Conservation (phyloP, 768 basidiomycete species). For the Boletus eberwhitei region DNA sequence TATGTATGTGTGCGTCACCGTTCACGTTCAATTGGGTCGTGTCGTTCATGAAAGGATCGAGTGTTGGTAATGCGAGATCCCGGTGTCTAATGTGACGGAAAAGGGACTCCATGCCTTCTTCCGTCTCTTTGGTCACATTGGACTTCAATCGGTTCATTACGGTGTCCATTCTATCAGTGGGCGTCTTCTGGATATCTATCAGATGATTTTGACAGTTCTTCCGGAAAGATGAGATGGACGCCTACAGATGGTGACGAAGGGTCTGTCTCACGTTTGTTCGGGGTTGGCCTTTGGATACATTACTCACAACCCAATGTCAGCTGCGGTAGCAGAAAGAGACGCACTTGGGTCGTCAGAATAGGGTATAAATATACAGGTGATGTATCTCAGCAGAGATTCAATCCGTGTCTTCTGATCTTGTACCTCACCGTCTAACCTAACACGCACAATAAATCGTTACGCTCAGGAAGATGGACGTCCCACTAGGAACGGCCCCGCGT, state of each 20-base stretch:
- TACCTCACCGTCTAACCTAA: background rate
- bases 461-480: background rate
- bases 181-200: too few species aligned
- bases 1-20: background rate
- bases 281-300: background rate
- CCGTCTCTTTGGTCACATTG: background rate
- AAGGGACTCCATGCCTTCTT: background rate
- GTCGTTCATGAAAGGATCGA: background rate
- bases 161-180: too few species aligned
- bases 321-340: constrained; percentile 3
- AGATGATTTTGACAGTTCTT: background rate
- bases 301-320: background rate
- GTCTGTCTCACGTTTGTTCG: background rate
- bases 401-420: background rate
- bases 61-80: background rate
- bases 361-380: constrained; percentile 17
- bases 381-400: background rate
- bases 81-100: background rate
- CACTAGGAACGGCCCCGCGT: background rate
- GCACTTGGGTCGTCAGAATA: background rate
- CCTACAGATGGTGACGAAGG: constrained; percentile 9
- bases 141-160: too few species aligned
- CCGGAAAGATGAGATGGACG: background rate
- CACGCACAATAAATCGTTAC: background rate
- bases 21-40: background rate